Conservation (phyloP, 2,329 filamentous ascomycete species). For the Fusarium setosum region DNA sequence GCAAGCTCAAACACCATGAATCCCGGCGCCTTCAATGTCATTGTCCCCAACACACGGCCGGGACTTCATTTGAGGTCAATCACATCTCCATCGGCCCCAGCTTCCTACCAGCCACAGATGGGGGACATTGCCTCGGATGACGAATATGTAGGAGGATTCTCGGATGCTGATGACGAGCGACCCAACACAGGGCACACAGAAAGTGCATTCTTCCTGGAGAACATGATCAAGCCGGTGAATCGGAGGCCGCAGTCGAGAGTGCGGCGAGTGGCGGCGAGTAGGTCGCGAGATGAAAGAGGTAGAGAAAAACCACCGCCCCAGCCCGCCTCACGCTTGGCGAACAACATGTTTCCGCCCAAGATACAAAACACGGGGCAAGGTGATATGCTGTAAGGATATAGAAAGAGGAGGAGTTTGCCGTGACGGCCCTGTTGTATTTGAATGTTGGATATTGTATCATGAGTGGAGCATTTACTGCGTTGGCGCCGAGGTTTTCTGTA, state of each 20-base stretch:
- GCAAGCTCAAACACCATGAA: conserved; percentile 72
- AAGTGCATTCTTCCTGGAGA: conserved; percentile 67
- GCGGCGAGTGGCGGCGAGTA: conserved; percentile 46
- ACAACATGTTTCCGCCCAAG: conserved; percentile 47
- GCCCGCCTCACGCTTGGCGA: conserved; percentile 55
- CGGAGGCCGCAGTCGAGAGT: conserved; percentile 64
- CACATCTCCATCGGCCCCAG: conserved; percentile 78
- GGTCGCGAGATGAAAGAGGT: conserved; percentile 48
- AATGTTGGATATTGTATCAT: conserved; percentile 24
- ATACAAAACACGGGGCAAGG: conserved; percentile 49
- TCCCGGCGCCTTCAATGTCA: conserved; percentile 66
- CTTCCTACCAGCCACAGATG: conserved; percentile 65
- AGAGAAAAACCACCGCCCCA: conserved; percentile 51
- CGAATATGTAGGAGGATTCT: conserved; percentile 79
- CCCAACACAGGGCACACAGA: conserved; percentile 54
- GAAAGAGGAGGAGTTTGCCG: neutral
- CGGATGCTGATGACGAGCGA: conserved; percentile 77
- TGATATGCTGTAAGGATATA: conserved; percentile 47
- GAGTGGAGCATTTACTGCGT: conserved; percentile 15
- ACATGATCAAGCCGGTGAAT: conserved; percentile 69
- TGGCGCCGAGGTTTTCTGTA: conserved; percentile 17
- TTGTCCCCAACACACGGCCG: conserved; percentile 62
- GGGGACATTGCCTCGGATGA: conserved; percentile 80
- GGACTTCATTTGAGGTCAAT: conserved; percentile 83
- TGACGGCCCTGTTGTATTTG: conserved; percentile 12